Evolutionary conservation across 768 basidiomycete genomes (phyloP).

Genomic region (Mycena kentingensis): DNA sequence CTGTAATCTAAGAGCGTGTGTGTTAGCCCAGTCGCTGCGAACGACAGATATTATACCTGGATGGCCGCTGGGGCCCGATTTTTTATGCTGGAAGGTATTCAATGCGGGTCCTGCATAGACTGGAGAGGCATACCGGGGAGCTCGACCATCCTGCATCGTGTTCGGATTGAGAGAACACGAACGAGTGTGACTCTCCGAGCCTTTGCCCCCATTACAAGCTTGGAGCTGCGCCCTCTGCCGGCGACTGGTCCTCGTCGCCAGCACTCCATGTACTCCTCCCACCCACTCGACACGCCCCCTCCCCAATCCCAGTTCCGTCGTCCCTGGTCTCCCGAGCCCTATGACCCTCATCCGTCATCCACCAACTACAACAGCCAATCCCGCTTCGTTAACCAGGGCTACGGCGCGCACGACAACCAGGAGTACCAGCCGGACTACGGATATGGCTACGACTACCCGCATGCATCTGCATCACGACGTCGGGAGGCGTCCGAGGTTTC

Average conservation of each 20-base stretch:
- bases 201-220: not conserved
- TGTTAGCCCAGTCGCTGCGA: conserved; percentile 10
- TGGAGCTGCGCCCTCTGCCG: not conserved
- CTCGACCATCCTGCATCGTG: conserved; percentile 78
- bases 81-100: too few species aligned
- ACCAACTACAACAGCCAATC: conserved; percentile 20
- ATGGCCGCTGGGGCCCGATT: conserved; percentile 94
- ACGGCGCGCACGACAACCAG: conserved; percentile 23
- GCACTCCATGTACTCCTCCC: conserved; percentile 46
- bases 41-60: conserved; percentile 54
- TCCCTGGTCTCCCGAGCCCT: conserved; percentile 68
- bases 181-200: conserved; percentile 1
- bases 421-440: conserved; percentile 23
- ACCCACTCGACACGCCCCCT: conserved; percentile 51
- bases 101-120: too few species aligned
- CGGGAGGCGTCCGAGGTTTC: conserved; percentile 64
- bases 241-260: too few species aligned
- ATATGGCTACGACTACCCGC: conserved; percentile 10
- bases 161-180: not conserved
- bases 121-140: conserved; percentile 56
- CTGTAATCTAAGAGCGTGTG: conserved; percentile 74
- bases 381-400: conserved; percentile 20
- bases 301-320: conserved; percentile 56
- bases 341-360: conserved; percentile 43
- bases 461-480: conserved; percentile 29